A percentile compares a stretch with the other conserved stretches of the same genome.
Evolutionary conservation across 176 grass and related monocot genomes (phyloP).

Genomic region (Eleusine coracana): DNA sequence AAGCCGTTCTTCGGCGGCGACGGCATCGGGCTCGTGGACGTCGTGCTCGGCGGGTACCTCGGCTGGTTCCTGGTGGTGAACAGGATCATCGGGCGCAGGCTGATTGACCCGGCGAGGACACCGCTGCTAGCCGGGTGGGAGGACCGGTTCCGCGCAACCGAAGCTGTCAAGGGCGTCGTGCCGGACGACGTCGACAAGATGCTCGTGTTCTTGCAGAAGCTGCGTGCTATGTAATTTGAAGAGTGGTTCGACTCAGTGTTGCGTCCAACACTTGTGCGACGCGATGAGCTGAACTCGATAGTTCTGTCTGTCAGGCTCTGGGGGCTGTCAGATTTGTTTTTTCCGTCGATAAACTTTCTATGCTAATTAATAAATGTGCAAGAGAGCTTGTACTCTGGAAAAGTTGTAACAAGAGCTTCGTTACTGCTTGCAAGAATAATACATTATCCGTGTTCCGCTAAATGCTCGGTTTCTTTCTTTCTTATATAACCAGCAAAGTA

Average conservation of each 20-base stretch:
- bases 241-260: neutral
- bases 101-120: slow-evolving; percentile 50
- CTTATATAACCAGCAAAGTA: too few relatives aligned
- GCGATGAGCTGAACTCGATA: neutral
- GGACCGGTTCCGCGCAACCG: slow-evolving; percentile 44
- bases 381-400: too few relatives aligned
- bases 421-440: too few relatives aligned
- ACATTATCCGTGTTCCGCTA: too few relatives aligned
- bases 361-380: too few relatives aligned
- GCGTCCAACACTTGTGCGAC: neutral
- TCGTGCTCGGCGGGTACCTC: slow-evolving; percentile 58
- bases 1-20: slow-evolving; percentile 64
- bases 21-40: slow-evolving; percentile 58
- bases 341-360: too few relatives aligned
- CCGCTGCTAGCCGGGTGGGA: slow-evolving; percentile 62
- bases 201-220: slow-evolving; percentile 32
- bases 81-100: slow-evolving; percentile 28
- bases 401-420: too few relatives aligned
- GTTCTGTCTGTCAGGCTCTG: neutral
- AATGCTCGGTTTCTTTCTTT: too few relatives aligned
- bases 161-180: slow-evolving; percentile 45
- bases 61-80: slow-evolving; percentile 50
- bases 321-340: neutral
- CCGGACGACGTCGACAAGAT: slow-evolving; percentile 55
- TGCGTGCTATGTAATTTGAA: neutral